Evolutionary conservation across 495 filamentous ascomycete genomes (phyloP), one percentile per base, ranked within the genome.

Genomic region (Podospora pseudopauciseta): DNA sequence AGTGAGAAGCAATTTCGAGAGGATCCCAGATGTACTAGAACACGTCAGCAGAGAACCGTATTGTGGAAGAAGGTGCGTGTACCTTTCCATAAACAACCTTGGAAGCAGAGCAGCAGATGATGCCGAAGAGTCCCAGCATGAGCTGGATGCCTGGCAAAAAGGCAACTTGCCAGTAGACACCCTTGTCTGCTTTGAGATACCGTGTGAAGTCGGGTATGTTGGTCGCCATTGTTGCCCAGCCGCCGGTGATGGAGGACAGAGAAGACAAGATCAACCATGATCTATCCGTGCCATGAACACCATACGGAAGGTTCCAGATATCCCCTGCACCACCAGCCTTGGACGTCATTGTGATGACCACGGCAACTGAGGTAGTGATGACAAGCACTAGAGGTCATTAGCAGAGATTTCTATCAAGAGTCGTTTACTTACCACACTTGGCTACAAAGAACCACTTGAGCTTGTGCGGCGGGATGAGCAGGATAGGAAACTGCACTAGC

Each of bases 191-290:
- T 68, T 81, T 82, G 39, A 86, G 81, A 72, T 87, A 88, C 1
- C 86, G 80, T 23, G 84, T 85, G 77, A 89, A 89, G 75, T 89
- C 87, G 18, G 84, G 83, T 65, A 85, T 85, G 71, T 85, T 84
- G 30, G 80, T 74, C 9, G 74, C 71, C 74, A 76, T 66, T 69
- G 74, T 76, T 0, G 74, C 74, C 74, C 74, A 76, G 28, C 74
- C 74, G 27, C 74, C 74, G 9, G 74, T 76, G 68, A 76, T 76
- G 64, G 72, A 74, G 59, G 74, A 76, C 19, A 76, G 66, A 13
- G 72, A 74, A 0, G 74, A 76, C 15, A 76, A 68, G 30, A 76
- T 76, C n/a, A 76, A 66, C 74, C 74, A 76, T 13, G 74, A 76
- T 5, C 74, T 63, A 20, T 65, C 74, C 0, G 55, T 62, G 23